Evolutionary conservation across 441 rosid genomes (phyloP), one percentile per base, ranked within the genome.

Genomic region (Euphorbia schlechtendalii): DNA sequence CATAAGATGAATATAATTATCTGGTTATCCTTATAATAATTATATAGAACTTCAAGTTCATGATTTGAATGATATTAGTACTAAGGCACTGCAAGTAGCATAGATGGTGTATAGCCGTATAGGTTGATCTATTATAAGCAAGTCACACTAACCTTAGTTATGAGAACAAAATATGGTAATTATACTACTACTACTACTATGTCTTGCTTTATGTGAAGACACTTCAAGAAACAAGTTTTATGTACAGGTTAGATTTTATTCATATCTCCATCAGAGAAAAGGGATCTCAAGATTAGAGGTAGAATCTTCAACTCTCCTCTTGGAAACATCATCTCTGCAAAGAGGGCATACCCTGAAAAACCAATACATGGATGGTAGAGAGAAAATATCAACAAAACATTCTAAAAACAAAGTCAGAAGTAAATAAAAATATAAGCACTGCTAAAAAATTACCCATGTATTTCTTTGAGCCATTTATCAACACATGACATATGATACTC

Each of bases 391-490:
- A 56, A 66, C n/a, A 53, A 69, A 32, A 22, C 34, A 69, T 41
- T 0, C 21, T 36, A 36, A 24, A 11, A 36, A 36, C 38, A 17
- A 25, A 56, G 34, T 30, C 43, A 51, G 8, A 57, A 10, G 28
- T 52, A 8, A 36, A 58, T 8, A 53, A 48, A 24, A 20, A 51
- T 45, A 7, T 41, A 9, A 36, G 36, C 32, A 15, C 20, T 10
- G 10, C 43, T 20, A 52, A 41, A 2, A 40, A 51, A 22, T 69
- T 79, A 81, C 93, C 89, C 83, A 4, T 81, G 89, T 61, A 83
- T 76, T 78, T 86, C 88, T 77, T 84, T 86, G 30, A 86, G 89
- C 93, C 93, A 86, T 78, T 86, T 83, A 73, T 84, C 90, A 13
- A 86, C 78, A 55, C 93, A 86, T 49, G 78, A 60, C 89, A 81